Conservation (phyloP, 331 rosid genomes). For the Malus hybrid region DNA sequence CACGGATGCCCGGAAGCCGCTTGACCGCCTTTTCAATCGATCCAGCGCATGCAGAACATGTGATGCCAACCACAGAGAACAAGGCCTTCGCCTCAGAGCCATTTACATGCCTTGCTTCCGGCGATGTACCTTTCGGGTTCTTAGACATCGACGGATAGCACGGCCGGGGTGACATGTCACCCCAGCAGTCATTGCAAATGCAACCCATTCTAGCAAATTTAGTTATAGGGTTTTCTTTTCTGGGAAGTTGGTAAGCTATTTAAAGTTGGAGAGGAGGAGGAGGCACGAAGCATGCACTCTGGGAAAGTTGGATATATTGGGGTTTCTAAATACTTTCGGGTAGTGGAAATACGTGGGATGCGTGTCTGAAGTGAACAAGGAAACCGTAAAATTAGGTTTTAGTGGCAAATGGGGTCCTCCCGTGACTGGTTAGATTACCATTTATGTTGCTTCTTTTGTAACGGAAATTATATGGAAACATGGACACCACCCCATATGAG, state of each 20-base stretch:
- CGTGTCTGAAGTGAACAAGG: neutral
- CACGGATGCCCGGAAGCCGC: conserved; percentile 55
- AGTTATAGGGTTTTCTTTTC: neutral
- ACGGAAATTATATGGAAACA: neutral
- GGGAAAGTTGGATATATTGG: neutral
- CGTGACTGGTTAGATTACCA: neutral
- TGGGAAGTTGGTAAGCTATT: neutral
- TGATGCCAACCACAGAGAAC: conserved; percentile 57
- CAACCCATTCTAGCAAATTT: conserved; percentile 35
- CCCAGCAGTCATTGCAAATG: conserved; percentile 29
- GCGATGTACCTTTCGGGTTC: conserved; percentile 29
- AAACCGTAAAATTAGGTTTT: too few species aligned
- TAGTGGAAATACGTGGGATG: neutral
- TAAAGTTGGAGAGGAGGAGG: neutral
- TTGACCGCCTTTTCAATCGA: conserved; percentile 58
- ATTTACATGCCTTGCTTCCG: neutral
- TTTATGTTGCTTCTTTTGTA: neutral
- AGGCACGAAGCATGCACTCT: neutral
- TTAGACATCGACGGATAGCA: conserved; percentile 53
- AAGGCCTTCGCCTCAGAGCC: conserved; percentile 32
- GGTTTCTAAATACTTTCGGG: neutral
- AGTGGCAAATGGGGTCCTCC: neutral
- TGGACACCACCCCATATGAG: neutral
- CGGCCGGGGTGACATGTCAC: conserved; percentile 28
- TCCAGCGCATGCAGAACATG: conserved; percentile 59